Conservation (phyloP, 768 basidiomycete genomes). For the Neoboletus subvelutipes region DNA sequence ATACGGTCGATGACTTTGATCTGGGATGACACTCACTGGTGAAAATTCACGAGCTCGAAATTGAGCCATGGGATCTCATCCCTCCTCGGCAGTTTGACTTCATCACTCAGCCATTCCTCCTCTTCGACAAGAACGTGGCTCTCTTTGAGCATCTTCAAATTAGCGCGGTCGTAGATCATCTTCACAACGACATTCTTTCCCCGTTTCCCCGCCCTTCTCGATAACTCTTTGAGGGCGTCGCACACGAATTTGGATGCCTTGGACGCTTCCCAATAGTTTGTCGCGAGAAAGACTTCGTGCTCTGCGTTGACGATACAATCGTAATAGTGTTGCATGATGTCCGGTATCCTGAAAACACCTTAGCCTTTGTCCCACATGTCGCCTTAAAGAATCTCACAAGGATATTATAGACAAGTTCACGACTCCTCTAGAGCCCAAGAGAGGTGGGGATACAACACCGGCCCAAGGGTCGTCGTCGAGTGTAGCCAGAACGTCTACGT, state of each 20-base stretch:
- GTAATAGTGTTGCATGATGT: conserved; percentile 70
- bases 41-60: conserved; percentile 59
- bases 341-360: conserved; percentile 49
- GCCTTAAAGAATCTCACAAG: conserved; percentile 34
- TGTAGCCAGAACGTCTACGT: conserved; percentile 57
- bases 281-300: conserved; percentile 65
- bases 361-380: conserved; percentile 4
- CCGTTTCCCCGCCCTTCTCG: conserved; percentile 43
- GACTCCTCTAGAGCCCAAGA: conserved; percentile 62
- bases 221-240: conserved; percentile 53
- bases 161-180: conserved; percentile 69
- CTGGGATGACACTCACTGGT: conserved; percentile 30
- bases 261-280: conserved; percentile 60
- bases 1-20: background rate
- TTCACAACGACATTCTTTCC: conserved; percentile 57
- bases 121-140: conserved; percentile 49
- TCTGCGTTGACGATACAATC: conserved; percentile 60
- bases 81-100: conserved; percentile 50
- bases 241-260: conserved; percentile 51
- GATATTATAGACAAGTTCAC: conserved; percentile 63
- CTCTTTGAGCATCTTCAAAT: conserved; percentile 46
- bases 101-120: conserved; percentile 42
- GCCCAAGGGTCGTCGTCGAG: conserved; percentile 55
- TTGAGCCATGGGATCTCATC: conserved; percentile 60
- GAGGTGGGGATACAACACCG: conserved; percentile 57